phyloP scores from a whole-genome alignment of 176 grass and related monocot genomes.

The Zizania latifolia region DNA sequence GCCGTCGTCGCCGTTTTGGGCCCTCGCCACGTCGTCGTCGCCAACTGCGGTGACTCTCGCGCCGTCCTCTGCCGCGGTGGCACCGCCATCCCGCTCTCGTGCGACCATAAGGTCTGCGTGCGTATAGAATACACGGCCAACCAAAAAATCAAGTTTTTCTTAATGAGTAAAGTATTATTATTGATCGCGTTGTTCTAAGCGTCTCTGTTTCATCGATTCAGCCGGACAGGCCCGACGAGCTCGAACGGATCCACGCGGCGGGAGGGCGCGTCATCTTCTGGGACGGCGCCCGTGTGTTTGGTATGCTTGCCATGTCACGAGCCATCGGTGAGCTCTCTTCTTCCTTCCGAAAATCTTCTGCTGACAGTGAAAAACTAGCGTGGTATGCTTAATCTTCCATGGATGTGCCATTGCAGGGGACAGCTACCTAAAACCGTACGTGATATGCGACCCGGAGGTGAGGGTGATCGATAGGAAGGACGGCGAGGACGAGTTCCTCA shows the following conservation, averaged over 20 bases:
- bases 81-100: slow-evolving; percentile 57
- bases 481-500: slow-evolving; percentile 67
- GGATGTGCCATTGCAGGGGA: slow-evolving; percentile 41
- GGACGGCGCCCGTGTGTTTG: slow-evolving; percentile 80
- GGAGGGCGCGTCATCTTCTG: slow-evolving; percentile 90
- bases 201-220: slow-evolving; percentile 18
- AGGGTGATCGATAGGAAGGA: slow-evolving; percentile 58
- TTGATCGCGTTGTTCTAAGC: not conserved
- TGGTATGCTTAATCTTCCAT: not conserved
- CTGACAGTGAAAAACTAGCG: not conserved
- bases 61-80: slow-evolving; percentile 71
- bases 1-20: slow-evolving; percentile 74
- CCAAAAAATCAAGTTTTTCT: not conserved
- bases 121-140: not conserved
- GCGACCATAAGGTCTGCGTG: slow-evolving; percentile 73
- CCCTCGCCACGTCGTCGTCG: slow-evolving; percentile 51
- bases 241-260: slow-evolving; percentile 59
- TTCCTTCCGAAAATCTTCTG: not conserved
- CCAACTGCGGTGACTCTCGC: slow-evolving; percentile 83
- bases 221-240: slow-evolving; percentile 85
- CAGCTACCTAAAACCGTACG: slow-evolving; percentile 85
- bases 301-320: slow-evolving; percentile 88
- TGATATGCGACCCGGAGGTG: slow-evolving; percentile 82
- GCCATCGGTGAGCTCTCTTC: slow-evolving; percentile 46
- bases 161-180: too few relatives aligned